Evolutionary conservation across 1,284 basidiomycete species (phyloP).

Genomic region (Moesziomyces globuligerus): DNA sequence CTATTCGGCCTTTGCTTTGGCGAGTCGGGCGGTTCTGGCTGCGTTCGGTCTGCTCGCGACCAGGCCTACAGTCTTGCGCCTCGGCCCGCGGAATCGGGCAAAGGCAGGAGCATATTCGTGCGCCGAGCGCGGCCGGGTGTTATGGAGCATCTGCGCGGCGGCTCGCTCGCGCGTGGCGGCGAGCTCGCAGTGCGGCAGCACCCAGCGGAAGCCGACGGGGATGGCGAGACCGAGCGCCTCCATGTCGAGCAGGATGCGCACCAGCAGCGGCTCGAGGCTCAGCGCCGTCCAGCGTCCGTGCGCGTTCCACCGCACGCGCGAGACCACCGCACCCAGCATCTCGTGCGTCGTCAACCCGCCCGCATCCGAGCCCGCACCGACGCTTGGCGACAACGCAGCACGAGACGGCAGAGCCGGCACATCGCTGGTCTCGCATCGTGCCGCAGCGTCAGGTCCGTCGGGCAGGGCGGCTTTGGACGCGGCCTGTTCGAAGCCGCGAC

Average conservation of each 20-base stretch:
- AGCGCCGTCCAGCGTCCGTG: slow-evolving; percentile 22
- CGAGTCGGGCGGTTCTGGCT: background rate
- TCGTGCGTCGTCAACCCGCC: slow-evolving; percentile 3
- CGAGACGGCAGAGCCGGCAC: no score
- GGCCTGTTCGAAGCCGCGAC: slow-evolving; percentile 13
- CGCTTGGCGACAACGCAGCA: background rate
- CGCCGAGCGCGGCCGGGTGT: background rate
- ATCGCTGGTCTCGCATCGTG: no score
- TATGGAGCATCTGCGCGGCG: slow-evolving; percentile 5
- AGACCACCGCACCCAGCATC: slow-evolving; percentile 4
- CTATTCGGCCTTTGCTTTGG: no score
- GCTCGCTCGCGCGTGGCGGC: background rate
- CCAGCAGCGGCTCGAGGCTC: slow-evolving; percentile 23
- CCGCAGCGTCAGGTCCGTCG: no score
- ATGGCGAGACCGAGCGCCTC: slow-evolving; percentile 21
- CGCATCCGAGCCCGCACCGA: no score
- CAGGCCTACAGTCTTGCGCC: slow-evolving; percentile 30
- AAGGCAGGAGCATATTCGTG: slow-evolving; percentile 4
- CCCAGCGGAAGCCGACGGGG: slow-evolving; percentile 34
- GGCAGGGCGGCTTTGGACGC: no score
- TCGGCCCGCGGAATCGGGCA: slow-evolving; percentile 16
- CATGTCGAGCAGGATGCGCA: slow-evolving; percentile 37
- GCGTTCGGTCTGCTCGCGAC: slow-evolving; percentile 16
- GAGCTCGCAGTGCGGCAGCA: slow-evolving; percentile 14
- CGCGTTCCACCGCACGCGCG: slow-evolving; percentile 22